Evolutionary conservation across 441 rosid genomes (phyloP), one percentile per base, ranked within the genome.

Genomic region (Adansonia grandidieri): DNA sequence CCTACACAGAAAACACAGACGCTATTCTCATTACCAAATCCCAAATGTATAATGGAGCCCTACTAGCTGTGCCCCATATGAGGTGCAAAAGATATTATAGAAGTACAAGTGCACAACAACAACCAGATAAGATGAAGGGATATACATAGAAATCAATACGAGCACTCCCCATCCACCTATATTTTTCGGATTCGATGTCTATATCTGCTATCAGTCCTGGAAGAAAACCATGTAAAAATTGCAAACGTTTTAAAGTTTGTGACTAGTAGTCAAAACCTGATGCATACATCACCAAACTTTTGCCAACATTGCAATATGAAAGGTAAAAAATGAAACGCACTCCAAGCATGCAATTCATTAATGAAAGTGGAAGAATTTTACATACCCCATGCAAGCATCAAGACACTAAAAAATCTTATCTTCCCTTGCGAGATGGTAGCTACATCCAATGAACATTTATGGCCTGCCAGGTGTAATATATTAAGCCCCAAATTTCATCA

Each of bases 301-400:
- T 60, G 19, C 53, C 72, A 10, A 65, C 15, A 61, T 64, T 70
- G 40, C 40, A 56, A 79, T 50, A n/a, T 24, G 19, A 53, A 76
- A 62, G 70, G 8, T 22, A 19, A 40, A 20, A 28, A 62, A 14
- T 11, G 67, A 7, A 32, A 32, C 40, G 40, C 14, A 13, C 45
- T 67, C 74, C 4, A 69, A 79, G 56, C 13, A 75, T 10, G 62
- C 24, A 74, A 71, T 32, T 80, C 73, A 14, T 32, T 32, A 32
- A 32, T 32, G 40, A 47, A 57, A 56, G 77, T 68, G 48, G 20
- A 78, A 67, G 53, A 54, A 57, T 22, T 11, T 40, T 32, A 24
- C 65, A 66, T 93, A 95, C 98, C 98, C 99, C 99, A 95, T 24
- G 99, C 93, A 78, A 95, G 92, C 98, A 92, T 95, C 87, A 93